Base-by-base conservation (phyloP, 129 eudicot species). In the Flaveria sonorensis region DNA sequence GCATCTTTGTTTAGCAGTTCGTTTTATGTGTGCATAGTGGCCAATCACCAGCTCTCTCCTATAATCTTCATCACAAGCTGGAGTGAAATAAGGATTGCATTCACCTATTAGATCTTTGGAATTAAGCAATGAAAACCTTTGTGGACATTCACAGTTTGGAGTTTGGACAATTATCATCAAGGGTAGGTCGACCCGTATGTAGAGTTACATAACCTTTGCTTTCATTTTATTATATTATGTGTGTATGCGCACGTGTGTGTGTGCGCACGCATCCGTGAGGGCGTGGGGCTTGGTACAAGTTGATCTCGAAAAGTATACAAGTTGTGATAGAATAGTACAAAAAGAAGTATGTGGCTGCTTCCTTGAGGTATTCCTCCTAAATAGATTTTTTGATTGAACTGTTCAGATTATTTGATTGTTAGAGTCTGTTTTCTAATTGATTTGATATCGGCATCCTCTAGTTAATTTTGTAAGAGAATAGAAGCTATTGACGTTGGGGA, bases 141-240 rank as follows among this genome's bases (percentile, higher is more conserved):
- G 40, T 8, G 96, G 88, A 75, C 96, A 92, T 45, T 76, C 79
- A 80, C 97, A 92, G 9, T 1, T 71, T 42, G 90, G 93, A 92
- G 9, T 1, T 71, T 42, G 90, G 93, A 51, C 75, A 73, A 51
- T 60, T 56, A 30, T 50, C 53, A 12, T 60, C 47, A n/a, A 85
- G 52, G 66, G 66, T 81, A 83, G 36, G 36, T 30, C 97, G 89
- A 55, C 85, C 60, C 40, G 78, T 87, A 83, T 92, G 89, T 47
- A 42, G 73, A 30, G 36, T 30, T 28, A 96, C 96, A 74, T 93
- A 92, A 32, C 81, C 82, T 16, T 85, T 82, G 28, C 88, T 4
- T 30, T 0, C 36, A 30, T 30, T 30, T 30, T 3, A 30, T 3
- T 30, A 30, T 30, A 30, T 30, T 30, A 30, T 83, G 13, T 9